Evolutionary conservation across 768 basidiomycete genomes (phyloP).

Genomic region (Kwoniella sp.): DNA sequence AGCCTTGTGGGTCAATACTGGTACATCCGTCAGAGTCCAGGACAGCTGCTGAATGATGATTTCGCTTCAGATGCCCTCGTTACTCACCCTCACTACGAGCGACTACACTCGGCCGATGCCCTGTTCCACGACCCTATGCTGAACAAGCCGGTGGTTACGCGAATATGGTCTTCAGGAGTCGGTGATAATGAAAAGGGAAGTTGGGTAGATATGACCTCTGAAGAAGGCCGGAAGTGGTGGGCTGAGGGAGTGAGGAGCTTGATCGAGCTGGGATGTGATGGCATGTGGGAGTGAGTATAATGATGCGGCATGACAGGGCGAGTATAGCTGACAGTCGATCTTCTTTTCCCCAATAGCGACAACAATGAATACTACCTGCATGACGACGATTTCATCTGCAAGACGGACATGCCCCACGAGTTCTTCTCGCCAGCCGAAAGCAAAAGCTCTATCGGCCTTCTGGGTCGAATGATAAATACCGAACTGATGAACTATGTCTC

Average conservation of each 20-base stretch:
- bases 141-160: constrained; percentile 35
- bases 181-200: constrained; percentile 45
- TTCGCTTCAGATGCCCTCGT: constrained; percentile 33
- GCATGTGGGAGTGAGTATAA: constrained; percentile 53
- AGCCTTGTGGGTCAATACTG: constrained; percentile 41
- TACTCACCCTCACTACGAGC: constrained; percentile 47
- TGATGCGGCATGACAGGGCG: too few species aligned
- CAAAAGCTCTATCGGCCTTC: constrained; percentile 35
- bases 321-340: too few species aligned
- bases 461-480: constrained; percentile 52
- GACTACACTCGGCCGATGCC: constrained; percentile 36
- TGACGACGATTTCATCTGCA: constrained; percentile 40
- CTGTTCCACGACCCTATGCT: constrained; percentile 49
- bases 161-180: constrained; percentile 49
- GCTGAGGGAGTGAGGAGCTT: constrained; percentile 45
- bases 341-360: constrained; percentile 44
- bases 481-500: constrained; percentile 45
- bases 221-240: constrained; percentile 53
- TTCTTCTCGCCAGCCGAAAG: constrained; percentile 27
- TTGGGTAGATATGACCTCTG: constrained; percentile 53
- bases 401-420: constrained; percentile 29
- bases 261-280: constrained; percentile 50
- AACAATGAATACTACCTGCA: constrained; percentile 55
- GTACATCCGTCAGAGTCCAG: not conserved
- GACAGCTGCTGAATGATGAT: not conserved